Evolutionary conservation across 768 basidiomycete genomes (phyloP).

Genomic region (Serendipita vermifera): DNA sequence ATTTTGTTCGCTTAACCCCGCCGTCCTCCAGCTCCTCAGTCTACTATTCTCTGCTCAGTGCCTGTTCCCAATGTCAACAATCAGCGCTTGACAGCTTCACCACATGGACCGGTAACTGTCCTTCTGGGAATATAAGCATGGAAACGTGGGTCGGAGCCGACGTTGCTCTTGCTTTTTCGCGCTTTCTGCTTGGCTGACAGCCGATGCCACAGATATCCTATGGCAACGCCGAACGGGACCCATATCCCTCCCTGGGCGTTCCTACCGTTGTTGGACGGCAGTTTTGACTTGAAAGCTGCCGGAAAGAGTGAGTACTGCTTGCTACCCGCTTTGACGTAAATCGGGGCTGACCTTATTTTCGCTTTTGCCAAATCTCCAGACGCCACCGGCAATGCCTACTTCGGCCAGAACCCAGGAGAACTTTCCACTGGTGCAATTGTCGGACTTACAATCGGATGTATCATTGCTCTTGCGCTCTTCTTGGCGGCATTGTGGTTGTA

Average conservation of each 20-base stretch:
- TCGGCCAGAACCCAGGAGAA: neutral
- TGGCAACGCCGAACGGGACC: neutral
- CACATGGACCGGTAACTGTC: neutral
- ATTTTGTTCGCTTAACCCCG: neutral
- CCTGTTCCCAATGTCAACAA: neutral
- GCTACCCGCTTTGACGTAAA: neutral
- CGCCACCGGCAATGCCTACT: neutral
- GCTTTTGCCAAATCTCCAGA: neutral
- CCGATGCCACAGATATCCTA: neutral
- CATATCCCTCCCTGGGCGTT: neutral
- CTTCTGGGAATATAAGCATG: neutral
- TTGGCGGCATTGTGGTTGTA: neutral
- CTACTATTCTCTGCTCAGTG: conserved; percentile 4
- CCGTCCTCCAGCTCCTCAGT: neutral
- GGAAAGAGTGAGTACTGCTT: neutral
- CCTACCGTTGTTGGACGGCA: neutral
- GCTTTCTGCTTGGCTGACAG: neutral
- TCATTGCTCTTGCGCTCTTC: neutral
- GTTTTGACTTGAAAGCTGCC: neutral
- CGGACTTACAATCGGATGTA: neutral
- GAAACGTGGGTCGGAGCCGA: neutral
- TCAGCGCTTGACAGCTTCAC: neutral
- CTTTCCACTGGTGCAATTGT: neutral
- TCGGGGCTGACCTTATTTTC: neutral
- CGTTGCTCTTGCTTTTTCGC: neutral